A percentile compares a stretch with the other conserved stretches of the same genome.
Evolutionary conservation across 2,329 filamentous ascomycete genomes (phyloP).

Genomic region (Ceratocystis colombiana): DNA sequence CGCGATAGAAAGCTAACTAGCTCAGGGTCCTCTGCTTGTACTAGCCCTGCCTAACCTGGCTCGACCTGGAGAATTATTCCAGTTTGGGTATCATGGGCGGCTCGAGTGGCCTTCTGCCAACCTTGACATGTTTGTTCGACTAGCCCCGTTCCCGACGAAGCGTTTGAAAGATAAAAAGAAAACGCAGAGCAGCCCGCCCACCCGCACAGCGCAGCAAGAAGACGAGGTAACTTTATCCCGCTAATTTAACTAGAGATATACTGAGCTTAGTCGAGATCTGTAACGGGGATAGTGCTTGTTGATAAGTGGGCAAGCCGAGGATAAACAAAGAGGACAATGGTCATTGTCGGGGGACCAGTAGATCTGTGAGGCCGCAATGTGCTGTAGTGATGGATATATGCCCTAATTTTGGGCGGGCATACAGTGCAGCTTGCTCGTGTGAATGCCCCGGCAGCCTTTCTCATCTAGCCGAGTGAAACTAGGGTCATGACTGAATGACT

Average conservation of each 20-base stretch:
- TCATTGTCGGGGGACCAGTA: not conserved
- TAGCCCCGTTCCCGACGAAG: not conserved
- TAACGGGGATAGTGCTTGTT: slow-evolving; percentile 12
- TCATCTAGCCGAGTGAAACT: not conserved
- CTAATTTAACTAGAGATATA: not conserved
- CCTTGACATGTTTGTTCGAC: slow-evolving; percentile 7
- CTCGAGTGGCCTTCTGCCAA: slow-evolving; percentile 8
- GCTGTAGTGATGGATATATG: not conserved
- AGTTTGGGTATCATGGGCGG: not conserved
- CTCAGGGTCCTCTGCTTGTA: too few species aligned
- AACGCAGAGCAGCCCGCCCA: slow-evolving; percentile 4
- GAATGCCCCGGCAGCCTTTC: not conserved
- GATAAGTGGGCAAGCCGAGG: not conserved
- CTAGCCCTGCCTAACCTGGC: not conserved
- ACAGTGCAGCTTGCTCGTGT: not conserved
- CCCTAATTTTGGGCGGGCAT: not conserved
- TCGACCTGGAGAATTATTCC: not conserved
- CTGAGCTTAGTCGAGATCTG: not conserved
- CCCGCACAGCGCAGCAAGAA: slow-evolving; percentile 10
- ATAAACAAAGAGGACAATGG: not conserved
- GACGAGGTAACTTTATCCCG: not conserved
- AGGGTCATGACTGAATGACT: not conserved
- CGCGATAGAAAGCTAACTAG: too few species aligned
- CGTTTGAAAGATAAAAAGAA: not conserved
- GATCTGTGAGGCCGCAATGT: not conserved